A percentile compares a stretch with the other conserved stretches of the same genome.
Evolutionary conservation across 305 asterid genomes (phyloP).

Genomic region (Fraxinus paxiana): DNA sequence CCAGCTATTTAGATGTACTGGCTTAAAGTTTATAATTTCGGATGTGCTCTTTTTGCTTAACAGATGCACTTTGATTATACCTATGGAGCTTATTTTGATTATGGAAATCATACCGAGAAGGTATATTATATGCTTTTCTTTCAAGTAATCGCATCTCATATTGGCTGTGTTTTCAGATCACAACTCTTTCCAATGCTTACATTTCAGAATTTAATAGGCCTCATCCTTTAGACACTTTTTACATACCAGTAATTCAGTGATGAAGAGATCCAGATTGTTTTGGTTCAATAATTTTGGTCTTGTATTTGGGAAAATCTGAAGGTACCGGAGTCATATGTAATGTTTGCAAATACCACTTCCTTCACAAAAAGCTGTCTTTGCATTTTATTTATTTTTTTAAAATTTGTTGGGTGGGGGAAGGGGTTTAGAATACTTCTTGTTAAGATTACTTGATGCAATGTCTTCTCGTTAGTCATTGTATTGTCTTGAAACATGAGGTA

Average conservation of each 20-base stretch:
- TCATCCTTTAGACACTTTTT: slow-evolving; percentile 1
- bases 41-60: slow-evolving; percentile 23
- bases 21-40: slow-evolving; percentile 6
- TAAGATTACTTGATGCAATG: not conserved
- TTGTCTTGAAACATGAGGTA: not conserved
- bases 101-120: slow-evolving; percentile 89
- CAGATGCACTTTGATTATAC: slow-evolving; percentile 81
- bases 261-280: slow-evolving; percentile 6
- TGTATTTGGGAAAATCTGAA: not conserved
- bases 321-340: not conserved
- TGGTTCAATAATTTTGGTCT: not conserved
- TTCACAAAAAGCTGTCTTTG: not conserved
- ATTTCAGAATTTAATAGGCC: slow-evolving; percentile 7
- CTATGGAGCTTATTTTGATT: slow-evolving; percentile 83
- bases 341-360: not conserved
- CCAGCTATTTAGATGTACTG: not conserved
- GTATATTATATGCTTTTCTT: slow-evolving; percentile 43
- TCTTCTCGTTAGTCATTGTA: not conserved
- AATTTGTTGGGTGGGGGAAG: not conserved
- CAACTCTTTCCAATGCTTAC: slow-evolving; percentile 9
- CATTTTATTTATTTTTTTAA: not conserved
- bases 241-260: not conserved
- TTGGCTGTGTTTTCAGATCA: not conserved
- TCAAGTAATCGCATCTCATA: slow-evolving; percentile 13
- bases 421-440: not conserved